phyloP scores from a whole-genome alignment of 2,329 filamentous ascomycete species.

The Epichloe hybrida region DNA sequence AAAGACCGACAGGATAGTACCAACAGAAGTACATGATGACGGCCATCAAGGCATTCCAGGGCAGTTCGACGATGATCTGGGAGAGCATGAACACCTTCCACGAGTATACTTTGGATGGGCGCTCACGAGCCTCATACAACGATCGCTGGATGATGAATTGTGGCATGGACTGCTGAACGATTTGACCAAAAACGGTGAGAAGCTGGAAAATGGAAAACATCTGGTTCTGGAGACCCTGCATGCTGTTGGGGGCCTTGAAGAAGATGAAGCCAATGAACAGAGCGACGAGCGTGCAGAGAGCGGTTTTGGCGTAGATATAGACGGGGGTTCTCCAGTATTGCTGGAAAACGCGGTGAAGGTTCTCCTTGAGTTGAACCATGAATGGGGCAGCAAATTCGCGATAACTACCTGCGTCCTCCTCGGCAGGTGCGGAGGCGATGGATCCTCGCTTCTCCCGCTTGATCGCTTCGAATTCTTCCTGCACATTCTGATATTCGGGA shows the following conservation, averaged over 20 bases:
- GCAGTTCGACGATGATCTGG: conserved; percentile 73
- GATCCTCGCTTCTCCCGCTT: conserved; percentile 31
- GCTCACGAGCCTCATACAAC: conserved; percentile 73
- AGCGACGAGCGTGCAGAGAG: conserved; percentile 49
- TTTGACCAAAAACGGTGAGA: conserved; percentile 66
- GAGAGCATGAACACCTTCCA: conserved; percentile 79
- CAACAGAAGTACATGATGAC: conserved; percentile 67
- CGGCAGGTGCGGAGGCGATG: conserved; percentile 3
- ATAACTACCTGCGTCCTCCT: conserved; percentile 29
- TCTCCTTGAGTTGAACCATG: conserved; percentile 49
- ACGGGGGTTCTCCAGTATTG: conserved; percentile 85
- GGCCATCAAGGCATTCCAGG: conserved; percentile 67
- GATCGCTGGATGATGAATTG: conserved; percentile 72
- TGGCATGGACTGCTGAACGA: conserved; percentile 72
- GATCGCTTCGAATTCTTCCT: conserved; percentile 43
- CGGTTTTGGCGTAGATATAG: conserved; percentile 75
- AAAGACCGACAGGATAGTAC: conserved; percentile 77
- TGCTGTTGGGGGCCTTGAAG: conserved; percentile 55
- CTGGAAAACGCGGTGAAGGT: conserved; percentile 64
- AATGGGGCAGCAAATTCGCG: conserved; percentile 75
- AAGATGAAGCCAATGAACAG: conserved; percentile 79
- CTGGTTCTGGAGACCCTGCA: conserved; percentile 73
- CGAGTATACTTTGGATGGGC: conserved; percentile 70
- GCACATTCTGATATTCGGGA: conserved; percentile 40
- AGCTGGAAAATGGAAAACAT: conserved; percentile 81